phyloP scores from a whole-genome alignment of 345 rosid genomes.

The Citropsis articulata region DNA sequence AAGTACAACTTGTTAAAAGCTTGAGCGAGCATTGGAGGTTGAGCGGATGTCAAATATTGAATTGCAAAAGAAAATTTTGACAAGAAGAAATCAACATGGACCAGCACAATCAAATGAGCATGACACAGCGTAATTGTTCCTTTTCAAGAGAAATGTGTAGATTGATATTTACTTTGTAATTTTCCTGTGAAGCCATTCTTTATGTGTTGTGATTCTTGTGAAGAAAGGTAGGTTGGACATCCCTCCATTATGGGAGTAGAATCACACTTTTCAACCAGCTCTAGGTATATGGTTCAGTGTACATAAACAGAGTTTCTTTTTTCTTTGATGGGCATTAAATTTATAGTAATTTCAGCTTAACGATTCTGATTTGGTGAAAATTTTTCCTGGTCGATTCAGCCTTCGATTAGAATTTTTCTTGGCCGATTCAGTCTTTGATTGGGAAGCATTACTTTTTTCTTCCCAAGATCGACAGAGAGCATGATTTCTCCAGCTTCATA shows the following conservation, averaged over 20 bases:
- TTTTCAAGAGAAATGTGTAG: background rate
- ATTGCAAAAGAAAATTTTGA: slow-evolving; percentile 62
- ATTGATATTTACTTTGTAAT: background rate
- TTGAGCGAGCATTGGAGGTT: slow-evolving; percentile 82
- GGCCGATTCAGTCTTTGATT: background rate
- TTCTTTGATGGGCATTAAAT: background rate
- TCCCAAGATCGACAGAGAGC: no score
- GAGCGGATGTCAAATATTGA: slow-evolving; percentile 83
- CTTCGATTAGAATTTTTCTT: background rate
- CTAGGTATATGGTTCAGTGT: background rate
- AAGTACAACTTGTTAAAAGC: slow-evolving; percentile 32
- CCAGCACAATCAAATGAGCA: slow-evolving; percentile 31
- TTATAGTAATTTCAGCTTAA: background rate
- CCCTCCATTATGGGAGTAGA: background rate
- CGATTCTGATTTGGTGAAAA: background rate
- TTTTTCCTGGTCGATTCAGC: background rate
- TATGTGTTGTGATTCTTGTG: background rate
- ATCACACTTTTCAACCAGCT: no score
- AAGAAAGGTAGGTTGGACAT: background rate
- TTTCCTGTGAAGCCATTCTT: background rate
- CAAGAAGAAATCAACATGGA: slow-evolving; percentile 24
- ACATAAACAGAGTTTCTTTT: background rate
- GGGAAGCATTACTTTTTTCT: background rate
- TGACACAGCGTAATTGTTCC: slow-evolving; percentile 12
- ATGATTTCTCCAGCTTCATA: no score